phyloP scores from a whole-genome alignment of 2,329 filamentous ascomycete genomes.

The Neophaeococcomyces mojaviensis region DNA sequence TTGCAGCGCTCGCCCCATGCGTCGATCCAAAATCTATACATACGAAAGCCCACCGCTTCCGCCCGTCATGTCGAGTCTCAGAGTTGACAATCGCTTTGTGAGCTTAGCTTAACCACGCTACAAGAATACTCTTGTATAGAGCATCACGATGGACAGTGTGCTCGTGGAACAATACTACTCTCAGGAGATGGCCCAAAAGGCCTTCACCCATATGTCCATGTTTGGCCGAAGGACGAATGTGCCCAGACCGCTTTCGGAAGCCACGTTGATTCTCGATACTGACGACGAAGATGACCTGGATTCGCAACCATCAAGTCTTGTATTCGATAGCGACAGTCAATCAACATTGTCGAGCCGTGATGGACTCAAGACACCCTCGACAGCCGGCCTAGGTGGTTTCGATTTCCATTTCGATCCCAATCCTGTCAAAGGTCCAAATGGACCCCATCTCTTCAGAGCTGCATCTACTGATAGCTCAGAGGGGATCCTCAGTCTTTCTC shows the following conservation, averaged over 20 bases:
- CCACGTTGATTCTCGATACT: constrained; percentile 30
- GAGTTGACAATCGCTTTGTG: constrained; percentile 6
- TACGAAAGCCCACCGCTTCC: constrained; percentile 12
- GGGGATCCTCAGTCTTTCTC: not conserved
- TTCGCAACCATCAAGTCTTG: constrained; percentile 15
- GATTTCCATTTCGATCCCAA: constrained; percentile 50
- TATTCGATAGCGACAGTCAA: constrained; percentile 51
- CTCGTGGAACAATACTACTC: constrained; percentile 9
- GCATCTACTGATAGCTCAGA: constrained; percentile 25
- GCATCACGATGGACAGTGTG: constrained; percentile 18
- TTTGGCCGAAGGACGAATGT: constrained; percentile 13
- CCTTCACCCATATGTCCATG: constrained; percentile 16
- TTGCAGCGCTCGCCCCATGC: constrained; percentile 14
- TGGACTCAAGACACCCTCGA: constrained; percentile 70
- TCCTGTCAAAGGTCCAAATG: constrained; percentile 60
- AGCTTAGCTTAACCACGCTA: constrained; percentile 4
- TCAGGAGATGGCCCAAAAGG: constrained; percentile 18
- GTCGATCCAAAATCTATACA: constrained; percentile 14
- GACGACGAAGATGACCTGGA: constrained; percentile 30
- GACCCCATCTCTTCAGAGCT: constrained; percentile 78
- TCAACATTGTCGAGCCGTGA: constrained; percentile 84
- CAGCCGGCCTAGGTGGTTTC: constrained; percentile 54
- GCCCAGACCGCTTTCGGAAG: constrained; percentile 26
- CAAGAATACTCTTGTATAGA: constrained; percentile 4
- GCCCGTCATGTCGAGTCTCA: constrained; percentile 19